Percentiles rank a stretch among this genome's conserved stretches.
phyloP scores from a whole-genome alignment of 176 grass and related monocot genomes.

The Rhipidocladum racemiflorum region DNA sequence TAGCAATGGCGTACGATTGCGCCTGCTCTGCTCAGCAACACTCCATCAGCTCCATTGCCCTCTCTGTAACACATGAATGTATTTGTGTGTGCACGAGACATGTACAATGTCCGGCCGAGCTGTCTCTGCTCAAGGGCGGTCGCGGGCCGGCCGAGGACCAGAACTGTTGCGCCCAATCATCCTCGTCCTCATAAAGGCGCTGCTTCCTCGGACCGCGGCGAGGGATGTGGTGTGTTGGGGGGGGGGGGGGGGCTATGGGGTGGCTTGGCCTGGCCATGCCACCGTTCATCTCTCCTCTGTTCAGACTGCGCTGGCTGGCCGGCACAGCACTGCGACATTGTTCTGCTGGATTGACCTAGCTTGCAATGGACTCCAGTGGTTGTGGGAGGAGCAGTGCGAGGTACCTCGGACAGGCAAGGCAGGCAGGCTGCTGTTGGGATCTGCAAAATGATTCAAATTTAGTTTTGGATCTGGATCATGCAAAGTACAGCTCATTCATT shows the following conservation, averaged over 20 bases:
- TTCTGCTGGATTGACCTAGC: conserved; percentile 36
- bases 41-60: conserved; percentile 19
- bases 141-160: conserved; percentile 52
- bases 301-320: conserved; percentile 42
- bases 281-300: conserved; percentile 53
- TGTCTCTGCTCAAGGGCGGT: conserved; percentile 29
- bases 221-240: background rate
- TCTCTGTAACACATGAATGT: conserved; percentile 16
- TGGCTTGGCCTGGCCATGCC: background rate
- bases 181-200: conserved; percentile 40
- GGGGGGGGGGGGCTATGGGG: background rate
- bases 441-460: conserved; percentile 62
- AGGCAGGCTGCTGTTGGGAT: conserved; percentile 39
- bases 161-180: conserved; percentile 50
- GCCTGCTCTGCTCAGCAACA: conserved; percentile 7
- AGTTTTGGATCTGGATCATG: conserved; percentile 58
- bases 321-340: conserved; percentile 40
- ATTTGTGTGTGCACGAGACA: background rate
- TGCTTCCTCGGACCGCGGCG: conserved; percentile 28
- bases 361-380: conserved; percentile 35
- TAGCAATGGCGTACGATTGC: conserved; percentile 17
- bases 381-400: conserved; percentile 32
- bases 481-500: conserved; percentile 40
- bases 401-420: conserved; percentile 36
- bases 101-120: conserved; percentile 32